Conservation (phyloP, 352 stramenopile species). For the Globisporangium splendens region DNA sequence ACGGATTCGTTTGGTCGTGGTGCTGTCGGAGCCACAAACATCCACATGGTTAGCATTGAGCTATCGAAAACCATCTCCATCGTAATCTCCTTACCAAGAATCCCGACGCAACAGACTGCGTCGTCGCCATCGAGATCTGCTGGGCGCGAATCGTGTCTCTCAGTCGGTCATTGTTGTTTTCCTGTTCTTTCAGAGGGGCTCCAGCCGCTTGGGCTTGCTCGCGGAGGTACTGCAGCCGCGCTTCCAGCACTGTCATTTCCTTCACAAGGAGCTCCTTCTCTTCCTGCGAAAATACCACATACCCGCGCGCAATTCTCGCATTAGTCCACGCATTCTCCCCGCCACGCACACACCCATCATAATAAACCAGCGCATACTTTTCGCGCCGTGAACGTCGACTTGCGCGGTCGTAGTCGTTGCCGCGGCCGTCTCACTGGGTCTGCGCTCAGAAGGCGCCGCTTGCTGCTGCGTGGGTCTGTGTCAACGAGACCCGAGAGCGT, state of each 20-base stretch:
- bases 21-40: background rate
- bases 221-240: constrained; percentile 25
- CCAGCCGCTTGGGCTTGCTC: constrained; percentile 1
- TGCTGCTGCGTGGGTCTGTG: too few species aligned
- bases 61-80: background rate
- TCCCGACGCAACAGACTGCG: constrained; percentile 31
- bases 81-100: constrained; percentile 13
- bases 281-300: constrained; percentile 17
- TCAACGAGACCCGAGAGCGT: too few species aligned
- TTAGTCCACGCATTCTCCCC: background rate
- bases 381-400: too few species aligned
- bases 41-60: background rate
- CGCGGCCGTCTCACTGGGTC: too few species aligned
- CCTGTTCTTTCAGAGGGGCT: constrained; percentile 16
- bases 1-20: constrained; percentile 10
- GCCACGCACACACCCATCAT: too few species aligned
- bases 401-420: too few species aligned
- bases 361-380: too few species aligned
- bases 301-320: too few species aligned
- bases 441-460: too few species aligned
- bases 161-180: constrained; percentile 11
- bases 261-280: constrained; percentile 31
- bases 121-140: constrained; percentile 26
- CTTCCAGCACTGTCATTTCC: constrained; percentile 27
- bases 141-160: constrained; percentile 24